Conservation (phyloP, 495 filamentous ascomycete species). For the Neurospora intermedia region DNA sequence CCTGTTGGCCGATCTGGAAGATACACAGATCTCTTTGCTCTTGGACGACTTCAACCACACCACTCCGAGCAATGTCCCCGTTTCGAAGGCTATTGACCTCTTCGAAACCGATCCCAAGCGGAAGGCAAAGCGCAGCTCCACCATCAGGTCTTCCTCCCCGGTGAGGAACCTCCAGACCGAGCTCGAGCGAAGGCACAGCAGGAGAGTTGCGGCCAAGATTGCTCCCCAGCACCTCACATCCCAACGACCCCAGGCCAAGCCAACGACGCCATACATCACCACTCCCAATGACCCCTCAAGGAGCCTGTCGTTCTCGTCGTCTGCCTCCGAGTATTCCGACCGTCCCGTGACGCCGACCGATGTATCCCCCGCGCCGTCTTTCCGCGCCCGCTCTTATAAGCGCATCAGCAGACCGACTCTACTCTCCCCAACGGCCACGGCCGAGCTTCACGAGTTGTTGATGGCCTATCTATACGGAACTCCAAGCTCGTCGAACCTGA, state of each 20-base stretch:
- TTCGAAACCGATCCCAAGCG: conserved; percentile 22
- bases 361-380: not conserved
- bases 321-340: conserved; percentile 7
- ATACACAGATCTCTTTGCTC: conserved; percentile 22
- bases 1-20: conserved; percentile 28
- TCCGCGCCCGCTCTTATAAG: conserved; percentile 21
- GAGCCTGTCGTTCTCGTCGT: conserved; percentile 7
- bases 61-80: conserved; percentile 27
- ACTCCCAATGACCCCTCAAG: conserved; percentile 1
- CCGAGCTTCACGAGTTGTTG: conserved; percentile 23
- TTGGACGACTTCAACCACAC: conserved; percentile 30
- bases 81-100: conserved; percentile 24
- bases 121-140: conserved; percentile 6
- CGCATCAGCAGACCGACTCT: conserved; percentile 25
- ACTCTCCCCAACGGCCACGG: conserved; percentile 21
- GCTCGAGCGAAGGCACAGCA: conserved; percentile 27
- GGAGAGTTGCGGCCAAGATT: conserved; percentile 7
- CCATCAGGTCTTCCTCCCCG: conserved; percentile 17
- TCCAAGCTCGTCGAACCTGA: conserved; percentile 1
- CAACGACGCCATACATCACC: not conserved
- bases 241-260: not conserved
- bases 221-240: not conserved
- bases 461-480: conserved; percentile 18
- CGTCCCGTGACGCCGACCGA: conserved; percentile 11
- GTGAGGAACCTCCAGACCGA: conserved; percentile 22